phyloP scores from a whole-genome alignment of 1,284 basidiomycete genomes.

The Moniliella sp. region DNA sequence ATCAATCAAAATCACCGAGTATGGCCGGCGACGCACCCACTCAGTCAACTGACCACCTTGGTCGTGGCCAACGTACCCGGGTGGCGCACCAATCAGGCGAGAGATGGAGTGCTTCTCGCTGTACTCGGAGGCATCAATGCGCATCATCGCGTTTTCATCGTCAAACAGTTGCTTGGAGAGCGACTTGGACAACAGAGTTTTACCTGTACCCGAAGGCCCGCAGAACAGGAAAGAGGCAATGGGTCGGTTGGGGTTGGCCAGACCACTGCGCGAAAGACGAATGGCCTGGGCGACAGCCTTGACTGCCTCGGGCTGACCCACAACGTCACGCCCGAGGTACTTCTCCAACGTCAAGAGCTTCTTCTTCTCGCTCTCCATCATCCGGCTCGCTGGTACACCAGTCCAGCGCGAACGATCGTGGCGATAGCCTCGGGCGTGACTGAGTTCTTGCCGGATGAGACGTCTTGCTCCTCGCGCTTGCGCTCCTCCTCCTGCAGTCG shows the following conservation, averaged over 20 bases:
- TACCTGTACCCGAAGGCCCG: conserved; percentile 38
- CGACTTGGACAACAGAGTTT: conserved; percentile 40
- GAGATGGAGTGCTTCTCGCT: conserved; percentile 41
- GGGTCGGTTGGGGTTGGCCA: conserved; percentile 40
- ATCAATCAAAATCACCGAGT: conserved; percentile 33
- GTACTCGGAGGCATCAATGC: conserved; percentile 40
- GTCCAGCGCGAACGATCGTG: conserved; percentile 41
- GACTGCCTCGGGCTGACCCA: conserved; percentile 43
- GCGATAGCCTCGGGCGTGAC: conserved; percentile 37
- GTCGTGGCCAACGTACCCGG: conserved; percentile 66
- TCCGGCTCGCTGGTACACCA: conserved; percentile 35
- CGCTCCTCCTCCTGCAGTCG: conserved; percentile 39
- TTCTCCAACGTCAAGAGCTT: conserved; percentile 26
- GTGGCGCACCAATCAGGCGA: conserved; percentile 39
- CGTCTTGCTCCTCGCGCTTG: conserved; percentile 33
- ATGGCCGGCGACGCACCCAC: conserved; percentile 31
- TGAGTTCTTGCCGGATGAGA: conserved; percentile 10
- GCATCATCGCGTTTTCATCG: conserved; percentile 40
- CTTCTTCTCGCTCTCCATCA: conserved; percentile 29
- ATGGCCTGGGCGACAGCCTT: conserved; percentile 43
- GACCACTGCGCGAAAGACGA: conserved; percentile 41
- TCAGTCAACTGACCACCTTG: conserved; percentile 52
- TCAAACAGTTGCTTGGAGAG: conserved; percentile 39
- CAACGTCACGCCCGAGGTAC: conserved; percentile 33
- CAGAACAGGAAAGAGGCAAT: conserved; percentile 40